Base-by-base conservation (phyloP, 2,329 filamentous ascomycete species). In the Colletotrichum cordylinicola region DNA sequence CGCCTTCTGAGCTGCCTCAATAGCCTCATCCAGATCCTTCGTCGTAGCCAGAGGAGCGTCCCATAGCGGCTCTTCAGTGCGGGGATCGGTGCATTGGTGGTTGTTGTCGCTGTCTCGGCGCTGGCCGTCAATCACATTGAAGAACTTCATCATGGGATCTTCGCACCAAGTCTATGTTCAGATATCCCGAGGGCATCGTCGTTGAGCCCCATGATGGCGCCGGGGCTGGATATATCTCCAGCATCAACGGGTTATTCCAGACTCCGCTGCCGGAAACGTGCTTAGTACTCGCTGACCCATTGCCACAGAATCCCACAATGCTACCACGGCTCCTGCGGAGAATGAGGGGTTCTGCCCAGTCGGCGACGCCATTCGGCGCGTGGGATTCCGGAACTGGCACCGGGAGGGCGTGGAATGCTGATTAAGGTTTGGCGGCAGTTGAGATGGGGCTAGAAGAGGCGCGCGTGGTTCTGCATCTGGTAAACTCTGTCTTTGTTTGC, bases 21-120 rank as follows among this genome's bases (percentile, higher is more conserved):
- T 87, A 43, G 87, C 87, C 74, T 86, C 83, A 64, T 89, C 84
- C 8, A 89, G 82, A 79, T 89, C 87, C 18, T 83, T 76, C 5
- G 82, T 68, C 2, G 83, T 83, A 6, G 87, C 85, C 16, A 87
- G 79, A 8, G 89, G 89, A 15, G 86, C 86, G 8, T 87, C 83
- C 77, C 79, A 82, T 1, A 86, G 80, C 8, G 81, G 79, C 27
- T 83, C 78, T 6, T 83, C 80, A 0, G 74, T 86, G 70, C 77
- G 82, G 48, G 79, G 84, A 78, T 81, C 82, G 79, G 66, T 82
- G 72, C 72, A 70, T 15, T 31, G 71, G 24, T 76, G 74, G 12
- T 62, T 15, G n/a, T 37, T 43, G 5, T 66, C 66, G 71, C 71
- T 62, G 10, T 9, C 12, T 4, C 71, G 74, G 15, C 70, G 71